Percentiles rank a stretch among this genome's conserved stretches.
Evolutionary conservation across 257 asterid genomes (phyloP).

Genomic region (Scutellaria minor): DNA sequence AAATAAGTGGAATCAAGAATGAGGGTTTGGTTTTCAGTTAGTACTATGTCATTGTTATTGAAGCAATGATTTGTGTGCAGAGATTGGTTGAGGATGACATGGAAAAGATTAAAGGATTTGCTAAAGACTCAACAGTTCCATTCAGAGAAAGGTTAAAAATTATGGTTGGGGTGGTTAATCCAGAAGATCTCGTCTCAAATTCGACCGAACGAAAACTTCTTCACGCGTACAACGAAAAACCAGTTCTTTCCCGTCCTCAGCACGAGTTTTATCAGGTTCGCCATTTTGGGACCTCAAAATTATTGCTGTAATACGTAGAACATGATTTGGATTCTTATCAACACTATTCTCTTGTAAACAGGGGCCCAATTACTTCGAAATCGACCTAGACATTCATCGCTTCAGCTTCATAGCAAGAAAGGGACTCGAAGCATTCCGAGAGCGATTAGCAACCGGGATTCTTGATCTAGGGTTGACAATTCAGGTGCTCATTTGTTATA

Average conservation of each 20-base stretch:
- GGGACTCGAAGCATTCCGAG: conserved; percentile 82
- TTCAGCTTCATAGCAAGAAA: conserved; percentile 85
- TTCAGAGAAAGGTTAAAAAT: conserved; percentile 74
- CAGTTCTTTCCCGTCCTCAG: conserved; percentile 87
- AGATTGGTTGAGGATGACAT: conserved; percentile 65
- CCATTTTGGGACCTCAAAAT: not conserved
- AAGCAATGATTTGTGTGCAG: conserved; percentile 40
- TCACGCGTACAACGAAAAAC: conserved; percentile 71
- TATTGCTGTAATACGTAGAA: not conserved
- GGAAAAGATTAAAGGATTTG: conserved; percentile 76
- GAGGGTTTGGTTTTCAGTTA: not conserved
- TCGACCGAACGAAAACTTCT: conserved; percentile 76
- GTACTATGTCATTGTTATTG: not conserved
- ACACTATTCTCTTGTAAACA: conserved; percentile 25
- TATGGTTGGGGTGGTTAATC: conserved; percentile 73
- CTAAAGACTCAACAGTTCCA: conserved; percentile 66
- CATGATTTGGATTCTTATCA: conserved; percentile 24
- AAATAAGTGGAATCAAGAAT: not conserved
- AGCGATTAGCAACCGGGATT: conserved; percentile 66
- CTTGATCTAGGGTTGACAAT: conserved; percentile 71
- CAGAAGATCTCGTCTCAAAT: conserved; percentile 68
- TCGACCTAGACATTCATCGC: conserved; percentile 84
- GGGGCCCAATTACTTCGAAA: conserved; percentile 73
- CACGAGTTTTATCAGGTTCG: conserved; percentile 67
- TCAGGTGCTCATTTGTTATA: conserved; percentile 51